Conservation (phyloP, 1,284 basidiomycete genomes). For the Naganishia sp. region DNA sequence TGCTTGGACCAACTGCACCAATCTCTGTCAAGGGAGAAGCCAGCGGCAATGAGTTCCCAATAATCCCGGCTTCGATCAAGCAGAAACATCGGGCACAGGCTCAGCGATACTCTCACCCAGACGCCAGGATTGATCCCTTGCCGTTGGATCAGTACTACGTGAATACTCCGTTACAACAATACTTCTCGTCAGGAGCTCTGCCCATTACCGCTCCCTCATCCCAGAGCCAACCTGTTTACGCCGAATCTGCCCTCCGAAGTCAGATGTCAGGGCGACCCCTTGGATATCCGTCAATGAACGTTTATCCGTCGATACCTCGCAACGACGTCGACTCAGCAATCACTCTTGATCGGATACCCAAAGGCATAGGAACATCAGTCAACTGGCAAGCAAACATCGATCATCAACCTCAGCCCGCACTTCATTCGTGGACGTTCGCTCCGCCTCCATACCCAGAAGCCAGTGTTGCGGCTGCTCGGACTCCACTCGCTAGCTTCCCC, state of each 20-base stretch:
- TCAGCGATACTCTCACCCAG: too few species aligned
- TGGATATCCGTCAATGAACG: background rate
- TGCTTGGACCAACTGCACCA: background rate
- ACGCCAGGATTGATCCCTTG: too few species aligned
- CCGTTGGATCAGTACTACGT: background rate
- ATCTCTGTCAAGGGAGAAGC: background rate
- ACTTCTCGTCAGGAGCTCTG: background rate
- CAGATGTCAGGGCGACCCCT: background rate
- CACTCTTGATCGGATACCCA: conserved; percentile 4
- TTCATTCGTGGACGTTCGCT: background rate
- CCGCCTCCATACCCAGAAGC: background rate
- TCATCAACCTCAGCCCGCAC: background rate
- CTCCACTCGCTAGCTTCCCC: background rate
- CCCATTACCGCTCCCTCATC: background rate
- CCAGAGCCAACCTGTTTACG: background rate
- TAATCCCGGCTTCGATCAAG: background rate
- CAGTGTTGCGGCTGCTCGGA: background rate
- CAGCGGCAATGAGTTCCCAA: background rate
- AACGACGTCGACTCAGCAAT: background rate
- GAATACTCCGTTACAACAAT: background rate
- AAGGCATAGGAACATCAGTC: conserved; percentile 4
- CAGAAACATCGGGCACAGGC: background rate
- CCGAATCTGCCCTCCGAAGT: conserved; percentile 1
- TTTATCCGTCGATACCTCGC: background rate
- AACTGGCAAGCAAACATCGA: background rate